phyloP scores from a whole-genome alignment of 306 rosid species.

The Bauhinia variegata region DNA sequence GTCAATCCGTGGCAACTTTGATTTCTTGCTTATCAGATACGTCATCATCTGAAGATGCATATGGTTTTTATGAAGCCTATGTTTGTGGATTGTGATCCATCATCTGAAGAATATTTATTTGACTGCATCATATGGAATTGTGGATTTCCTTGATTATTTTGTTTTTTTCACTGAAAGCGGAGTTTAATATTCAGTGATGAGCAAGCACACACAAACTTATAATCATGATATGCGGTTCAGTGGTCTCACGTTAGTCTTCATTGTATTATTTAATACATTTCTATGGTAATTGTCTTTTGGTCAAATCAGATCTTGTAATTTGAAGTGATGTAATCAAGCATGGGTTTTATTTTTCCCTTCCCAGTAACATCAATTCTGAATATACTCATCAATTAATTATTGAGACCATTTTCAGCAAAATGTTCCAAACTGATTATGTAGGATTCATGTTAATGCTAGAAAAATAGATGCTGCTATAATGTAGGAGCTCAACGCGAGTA shows the following conservation, averaged over 20 bases:
- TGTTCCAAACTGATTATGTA: conserved; percentile 21
- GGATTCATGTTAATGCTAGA: conserved; percentile 25
- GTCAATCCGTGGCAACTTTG: conserved; percentile 1
- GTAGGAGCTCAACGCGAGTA: conserved; percentile 22
- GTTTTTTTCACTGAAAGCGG: conserved; percentile 19
- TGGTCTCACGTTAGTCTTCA: conserved; percentile 5
- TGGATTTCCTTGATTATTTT: conserved; percentile 16
- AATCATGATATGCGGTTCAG: conserved; percentile 14
- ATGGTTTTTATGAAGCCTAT: conserved; percentile 7
- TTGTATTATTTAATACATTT: conserved; percentile 19
- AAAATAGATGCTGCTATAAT: conserved; percentile 13
- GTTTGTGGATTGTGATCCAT: neutral
- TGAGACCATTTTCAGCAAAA: conserved; percentile 15
- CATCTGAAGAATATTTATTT: conserved; percentile 3
- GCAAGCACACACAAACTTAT: conserved; percentile 6
- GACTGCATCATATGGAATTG: conserved; percentile 10
- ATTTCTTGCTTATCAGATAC: conserved; percentile 4
- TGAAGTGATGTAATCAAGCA: no score
- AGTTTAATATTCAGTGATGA: conserved; percentile 9
- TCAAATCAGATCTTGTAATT: no score
- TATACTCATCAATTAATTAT: conserved; percentile 1
- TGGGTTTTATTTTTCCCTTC: neutral
- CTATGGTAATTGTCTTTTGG: neutral
- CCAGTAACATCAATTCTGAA: conserved; percentile 16
- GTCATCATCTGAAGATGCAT: conserved; percentile 4